These are phyloP conservation scores for Ramaria rubella DNA, from an alignment of 768 basidiomycete species.

Conservation along the genomic window DNA sequence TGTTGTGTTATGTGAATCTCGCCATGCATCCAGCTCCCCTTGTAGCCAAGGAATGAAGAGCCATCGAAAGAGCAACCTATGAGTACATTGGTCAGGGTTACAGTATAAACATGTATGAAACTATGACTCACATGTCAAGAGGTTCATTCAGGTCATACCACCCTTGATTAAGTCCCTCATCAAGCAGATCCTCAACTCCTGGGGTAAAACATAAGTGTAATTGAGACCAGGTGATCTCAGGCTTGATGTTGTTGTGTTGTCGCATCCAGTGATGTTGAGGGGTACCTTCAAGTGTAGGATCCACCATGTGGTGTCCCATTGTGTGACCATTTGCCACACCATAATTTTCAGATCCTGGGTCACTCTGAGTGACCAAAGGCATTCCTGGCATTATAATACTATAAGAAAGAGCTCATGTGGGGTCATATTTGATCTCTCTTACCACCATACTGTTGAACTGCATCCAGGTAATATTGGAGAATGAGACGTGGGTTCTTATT, in stretches of 20 bases:
- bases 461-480: conserved; percentile 29
- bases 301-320: conserved; percentile 30
- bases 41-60: conserved; percentile 31
- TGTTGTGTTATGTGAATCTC: no score
- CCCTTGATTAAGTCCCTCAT: conserved; percentile 24
- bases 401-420: conserved; percentile 42
- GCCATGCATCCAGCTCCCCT: conserved; percentile 28
- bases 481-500: conserved; percentile 28
- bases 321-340: conserved; percentile 39
- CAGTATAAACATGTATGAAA: not conserved
- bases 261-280: conserved; percentile 37
- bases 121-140: not conserved
- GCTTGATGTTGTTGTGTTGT: conserved; percentile 34
- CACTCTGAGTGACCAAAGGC: no score
- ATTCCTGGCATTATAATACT: no score
- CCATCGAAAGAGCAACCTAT: conserved; percentile 37
- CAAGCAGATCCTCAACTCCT: conserved; percentile 32
- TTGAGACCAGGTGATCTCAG: conserved; percentile 33
- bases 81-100: not conserved
- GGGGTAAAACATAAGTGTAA: conserved; percentile 24
- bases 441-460: conserved; percentile 18
- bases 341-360: no score
- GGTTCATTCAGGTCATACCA: not conserved
- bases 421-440: conserved; percentile 32
- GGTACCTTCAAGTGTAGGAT: conserved; percentile 31